Evolutionary conservation across 805 yeast genomes (phyloP).

Genomic region (Saccharomycopsis fibuligera): DNA sequence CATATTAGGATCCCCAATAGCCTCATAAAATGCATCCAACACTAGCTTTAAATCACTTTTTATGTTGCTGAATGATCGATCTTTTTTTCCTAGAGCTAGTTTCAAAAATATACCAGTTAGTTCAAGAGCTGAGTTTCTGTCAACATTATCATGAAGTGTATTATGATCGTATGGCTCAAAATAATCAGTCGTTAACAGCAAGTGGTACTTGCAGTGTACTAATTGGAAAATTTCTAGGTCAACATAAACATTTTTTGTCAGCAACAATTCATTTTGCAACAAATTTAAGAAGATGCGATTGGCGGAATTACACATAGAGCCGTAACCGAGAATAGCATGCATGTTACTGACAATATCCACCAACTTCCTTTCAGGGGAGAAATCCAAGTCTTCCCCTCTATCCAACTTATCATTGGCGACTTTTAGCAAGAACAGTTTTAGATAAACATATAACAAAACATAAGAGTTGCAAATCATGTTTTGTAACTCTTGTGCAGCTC

Average conservation of each 20-base stretch:
- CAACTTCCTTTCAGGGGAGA: conserved; percentile 11
- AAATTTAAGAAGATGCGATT: conserved; percentile 56
- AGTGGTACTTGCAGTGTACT: conserved; percentile 71
- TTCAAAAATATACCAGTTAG: conserved; percentile 47
- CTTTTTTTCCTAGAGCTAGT: conserved; percentile 47
- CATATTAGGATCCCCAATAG: conserved; percentile 60
- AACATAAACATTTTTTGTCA: conserved; percentile 31
- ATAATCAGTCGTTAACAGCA: conserved; percentile 50
- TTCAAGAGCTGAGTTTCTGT: conserved; percentile 33
- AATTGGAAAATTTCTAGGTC: conserved; percentile 69
- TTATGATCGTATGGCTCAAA: conserved; percentile 65
- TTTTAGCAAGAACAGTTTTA: neutral
- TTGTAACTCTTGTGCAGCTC: conserved; percentile 2
- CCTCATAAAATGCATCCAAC: conserved; percentile 64
- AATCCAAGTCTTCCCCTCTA: neutral
- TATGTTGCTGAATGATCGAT: conserved; percentile 53
- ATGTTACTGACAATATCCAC: conserved; percentile 48
- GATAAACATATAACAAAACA: conserved; percentile 3
- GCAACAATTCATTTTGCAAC: conserved; percentile 47
- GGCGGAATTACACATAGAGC: conserved; percentile 62
- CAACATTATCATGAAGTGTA: conserved; percentile 36
- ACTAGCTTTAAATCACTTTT: conserved; percentile 68
- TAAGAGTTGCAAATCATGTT: conserved; percentile 10
- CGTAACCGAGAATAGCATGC: conserved; percentile 68
- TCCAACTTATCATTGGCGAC: neutral